These are phyloP conservation scores for Paspalum vaginatum DNA, from an alignment of 176 grass and related monocot genomes.

Conservation along the genomic window DNA sequence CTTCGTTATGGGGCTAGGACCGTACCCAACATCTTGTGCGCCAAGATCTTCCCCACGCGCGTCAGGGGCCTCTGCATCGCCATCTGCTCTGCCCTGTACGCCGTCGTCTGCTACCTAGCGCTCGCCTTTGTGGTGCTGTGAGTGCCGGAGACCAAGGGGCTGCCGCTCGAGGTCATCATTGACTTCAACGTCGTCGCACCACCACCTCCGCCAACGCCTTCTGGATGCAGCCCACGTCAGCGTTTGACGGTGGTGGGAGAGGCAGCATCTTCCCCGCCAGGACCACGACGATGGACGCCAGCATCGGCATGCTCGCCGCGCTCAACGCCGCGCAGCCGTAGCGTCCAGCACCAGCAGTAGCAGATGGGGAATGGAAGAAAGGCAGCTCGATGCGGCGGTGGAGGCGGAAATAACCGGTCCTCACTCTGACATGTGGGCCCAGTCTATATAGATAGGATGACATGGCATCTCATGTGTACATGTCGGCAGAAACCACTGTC, in stretches of 20 bases:
- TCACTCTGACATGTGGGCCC: no score
- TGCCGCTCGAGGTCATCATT: conserved; percentile 84
- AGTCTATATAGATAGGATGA: no score
- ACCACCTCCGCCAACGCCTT: neutral
- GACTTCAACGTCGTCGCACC: conserved; percentile 81
- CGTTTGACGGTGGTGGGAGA: neutral
- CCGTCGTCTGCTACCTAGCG: conserved; percentile 61
- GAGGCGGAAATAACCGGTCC: no score
- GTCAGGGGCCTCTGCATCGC: conserved; percentile 78
- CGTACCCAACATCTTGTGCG: conserved; percentile 83
- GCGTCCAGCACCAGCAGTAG: conserved; percentile 39
- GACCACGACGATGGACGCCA: conserved; percentile 56
- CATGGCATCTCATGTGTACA: no score
- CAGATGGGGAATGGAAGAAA: no score
- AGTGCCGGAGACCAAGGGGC: conserved; percentile 87
- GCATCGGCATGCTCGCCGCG: conserved; percentile 77
- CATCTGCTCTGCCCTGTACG: conserved; percentile 85
- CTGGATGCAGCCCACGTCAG: neutral
- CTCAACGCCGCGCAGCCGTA: conserved; percentile 56
- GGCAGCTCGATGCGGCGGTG: no score
- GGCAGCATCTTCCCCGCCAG: conserved; percentile 54
- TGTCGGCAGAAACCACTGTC: no score
- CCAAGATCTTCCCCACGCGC: conserved; percentile 82
- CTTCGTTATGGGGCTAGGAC: conserved; percentile 92
- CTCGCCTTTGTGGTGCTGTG: conserved; percentile 65